Conservation (phyloP, 2,329 filamentous ascomycete species). For the Colletotrichum higginsianum region DNA sequence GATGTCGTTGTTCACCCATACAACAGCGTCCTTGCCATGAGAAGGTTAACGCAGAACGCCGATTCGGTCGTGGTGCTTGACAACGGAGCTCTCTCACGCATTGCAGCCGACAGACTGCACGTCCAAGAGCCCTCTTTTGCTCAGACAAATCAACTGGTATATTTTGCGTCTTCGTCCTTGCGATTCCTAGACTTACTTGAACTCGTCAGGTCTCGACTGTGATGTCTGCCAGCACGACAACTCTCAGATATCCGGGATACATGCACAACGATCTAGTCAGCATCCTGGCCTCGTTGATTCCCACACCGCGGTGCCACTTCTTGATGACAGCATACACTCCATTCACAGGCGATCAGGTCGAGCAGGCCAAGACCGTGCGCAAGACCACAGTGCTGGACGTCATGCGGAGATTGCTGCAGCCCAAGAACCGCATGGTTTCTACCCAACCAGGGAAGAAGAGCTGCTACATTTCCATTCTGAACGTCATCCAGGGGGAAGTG, state of each 20-base stretch:
- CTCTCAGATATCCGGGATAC: conserved; percentile 95
- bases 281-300: conserved; percentile 95
- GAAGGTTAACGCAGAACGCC: conserved; percentile 92
- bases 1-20: conserved; percentile 99
- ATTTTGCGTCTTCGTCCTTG: conserved; percentile 36
- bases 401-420: conserved; percentile 94
- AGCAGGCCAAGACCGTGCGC: conserved; percentile 96
- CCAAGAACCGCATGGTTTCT: conserved; percentile 99
- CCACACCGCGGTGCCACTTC: conserved; percentile 97
- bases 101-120: conserved; percentile 93
- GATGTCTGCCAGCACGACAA: conserved; percentile 98
- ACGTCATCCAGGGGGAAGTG: conserved; percentile 98
- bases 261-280: conserved; percentile 99
- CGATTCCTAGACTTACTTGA: conserved; percentile 27
- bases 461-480: conserved; percentile 98
- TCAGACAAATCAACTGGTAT: conserved; percentile 94
- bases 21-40: conserved; percentile 94
- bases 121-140: conserved; percentile 96
- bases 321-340: conserved; percentile 98
- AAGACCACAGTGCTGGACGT: conserved; percentile 99
- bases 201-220: conserved; percentile 84
- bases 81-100: conserved; percentile 93
- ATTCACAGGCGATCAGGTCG: conserved; percentile 95
- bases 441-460: conserved; percentile 96
- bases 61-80: conserved; percentile 98